Percentiles rank a stretch among this genome's conserved stretches.
These are phyloP conservation scores for Arachnopeziza araneosa DNA, from an alignment of 2,329 filamentous ascomycete species.

Conservation along the genomic window DNA sequence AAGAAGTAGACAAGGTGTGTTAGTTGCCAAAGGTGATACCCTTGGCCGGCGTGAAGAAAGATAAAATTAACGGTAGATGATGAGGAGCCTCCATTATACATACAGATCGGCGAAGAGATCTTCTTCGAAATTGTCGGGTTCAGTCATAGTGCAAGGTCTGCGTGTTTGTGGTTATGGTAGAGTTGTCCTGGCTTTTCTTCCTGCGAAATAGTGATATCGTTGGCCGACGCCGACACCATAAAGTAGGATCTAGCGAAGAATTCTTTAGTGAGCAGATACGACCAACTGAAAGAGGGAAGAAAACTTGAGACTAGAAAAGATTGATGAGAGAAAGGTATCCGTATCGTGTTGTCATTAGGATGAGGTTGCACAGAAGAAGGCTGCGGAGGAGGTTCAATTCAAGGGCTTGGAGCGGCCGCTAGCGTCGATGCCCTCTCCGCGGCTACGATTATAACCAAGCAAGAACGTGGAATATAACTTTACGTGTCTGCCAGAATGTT, in stretches of 20 bases:
- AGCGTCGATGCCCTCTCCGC: neutral
- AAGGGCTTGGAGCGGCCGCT: neutral
- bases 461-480: constrained; percentile 7
- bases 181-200: neutral
- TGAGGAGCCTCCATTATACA: constrained; percentile 36
- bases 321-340: neutral
- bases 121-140: constrained; percentile 78
- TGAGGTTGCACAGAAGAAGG: neutral
- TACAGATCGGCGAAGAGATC: constrained; percentile 96
- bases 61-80: neutral
- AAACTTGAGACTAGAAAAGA: neutral
- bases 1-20: neutral
- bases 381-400: neutral
- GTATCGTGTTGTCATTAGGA: neutral
- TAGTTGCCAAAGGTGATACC: neutral
- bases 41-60: neutral
- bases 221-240: neutral
- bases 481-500: constrained; percentile 43
- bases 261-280: neutral
- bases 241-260: neutral
- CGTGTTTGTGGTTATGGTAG: neutral
- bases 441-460: neutral
- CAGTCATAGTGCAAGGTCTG: constrained; percentile 55
- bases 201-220: neutral
- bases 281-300: neutral